phyloP scores from a whole-genome alignment of 495 filamentous ascomycete genomes.

The Aspergillus campestris region DNA sequence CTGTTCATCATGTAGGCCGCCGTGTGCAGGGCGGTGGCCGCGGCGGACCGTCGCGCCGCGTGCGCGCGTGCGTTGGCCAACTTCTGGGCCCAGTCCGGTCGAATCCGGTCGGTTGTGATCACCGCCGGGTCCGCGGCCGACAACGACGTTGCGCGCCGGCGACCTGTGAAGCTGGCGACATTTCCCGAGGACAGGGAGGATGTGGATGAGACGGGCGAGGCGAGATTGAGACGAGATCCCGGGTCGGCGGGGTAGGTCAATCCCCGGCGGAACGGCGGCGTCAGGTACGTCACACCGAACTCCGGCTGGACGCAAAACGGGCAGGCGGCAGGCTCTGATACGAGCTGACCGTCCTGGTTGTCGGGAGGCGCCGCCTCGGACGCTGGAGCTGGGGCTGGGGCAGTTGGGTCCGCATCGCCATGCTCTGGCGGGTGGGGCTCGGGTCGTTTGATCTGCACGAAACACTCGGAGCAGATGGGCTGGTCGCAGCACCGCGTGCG shows the following conservation, averaged over 20 bases:
- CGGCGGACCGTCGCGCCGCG: slow-evolving; percentile 76
- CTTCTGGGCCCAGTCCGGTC: slow-evolving; percentile 92
- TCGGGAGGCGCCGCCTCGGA: slow-evolving; percentile 26
- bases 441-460: slow-evolving; percentile 95
- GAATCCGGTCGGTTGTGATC: slow-evolving; percentile 82
- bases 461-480: slow-evolving; percentile 96
- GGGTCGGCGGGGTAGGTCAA: slow-evolving; percentile 55
- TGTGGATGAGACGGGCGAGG: slow-evolving; percentile 66
- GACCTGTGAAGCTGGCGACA: slow-evolving; percentile 25
- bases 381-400: slow-evolving; percentile 29
- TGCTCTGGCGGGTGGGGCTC: slow-evolving; percentile 95
- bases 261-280: slow-evolving; percentile 81
- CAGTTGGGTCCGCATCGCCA: slow-evolving; percentile 45
- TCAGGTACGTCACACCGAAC: slow-evolving; percentile 87
- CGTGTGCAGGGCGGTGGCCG: slow-evolving; percentile 89
- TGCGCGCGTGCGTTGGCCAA: slow-evolving; percentile 77
- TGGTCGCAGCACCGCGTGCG: slow-evolving; percentile 94
- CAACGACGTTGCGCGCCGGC: slow-evolving; percentile 70
- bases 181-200: slow-evolving; percentile 39
- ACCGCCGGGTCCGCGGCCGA: slow-evolving; percentile 73
- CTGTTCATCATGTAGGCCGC: slow-evolving; percentile 87
- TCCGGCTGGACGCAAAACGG: slow-evolving; percentile 94
- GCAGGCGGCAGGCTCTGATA: slow-evolving; percentile 88
- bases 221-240: slow-evolving; percentile 34
- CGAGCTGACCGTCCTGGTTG: slow-evolving; percentile 54